Base-by-base conservation (phyloP, 352 stramenopile species). In the Globisporangium takayamanum region DNA sequence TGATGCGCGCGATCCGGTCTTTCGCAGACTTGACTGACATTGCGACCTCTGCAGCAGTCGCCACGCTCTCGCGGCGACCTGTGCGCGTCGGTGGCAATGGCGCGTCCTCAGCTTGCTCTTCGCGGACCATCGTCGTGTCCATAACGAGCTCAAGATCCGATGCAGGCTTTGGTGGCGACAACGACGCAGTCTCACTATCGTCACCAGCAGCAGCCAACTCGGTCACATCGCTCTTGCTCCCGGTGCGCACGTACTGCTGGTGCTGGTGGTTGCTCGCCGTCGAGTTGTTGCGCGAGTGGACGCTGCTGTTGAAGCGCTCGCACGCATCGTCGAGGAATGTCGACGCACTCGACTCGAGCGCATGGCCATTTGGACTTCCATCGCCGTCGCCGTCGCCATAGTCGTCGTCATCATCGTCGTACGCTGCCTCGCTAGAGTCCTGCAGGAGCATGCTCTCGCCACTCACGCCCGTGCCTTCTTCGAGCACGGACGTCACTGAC, bases 11-110 rank as follows among this genome's bases (percentile, higher is more conserved):
- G 42, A 74, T 73, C 22, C 68, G 71, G 37, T 79, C 80, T 45
- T 85, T 87, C 5, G 80, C 69, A 5, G 72, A 81, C 53, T 84
- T 85, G 16, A 90, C 78, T 37, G 80, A 77, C 16, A 67, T 76
- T 18, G 80, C 72, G 49, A 85, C 66, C 53, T 85, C 63, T 14
- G 60, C 61, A 5, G 55, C 55, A 5, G 51, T 60, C 33, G 61
- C 61, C 14, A 63, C 61, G 16, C 55, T 67, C 44, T 63, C 61
- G 15, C 61, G 26, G 36, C 61, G 49, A 14, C 54, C 30, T 8
- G 36, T 55, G 30, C 50, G 53, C 6, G 55, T 22, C 20, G 44
- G n/a, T 6, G 60, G 60, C 39, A 55, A 50, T 7, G 60, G 54
- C 22, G 28, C 25, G 8, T 60, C 42, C 8, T 5, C n/a, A 3